Evolutionary conservation across 768 basidiomycete species (phyloP), one percentile per base, ranked within the genome.

Genomic region (Hysterangium stoloniferum): DNA sequence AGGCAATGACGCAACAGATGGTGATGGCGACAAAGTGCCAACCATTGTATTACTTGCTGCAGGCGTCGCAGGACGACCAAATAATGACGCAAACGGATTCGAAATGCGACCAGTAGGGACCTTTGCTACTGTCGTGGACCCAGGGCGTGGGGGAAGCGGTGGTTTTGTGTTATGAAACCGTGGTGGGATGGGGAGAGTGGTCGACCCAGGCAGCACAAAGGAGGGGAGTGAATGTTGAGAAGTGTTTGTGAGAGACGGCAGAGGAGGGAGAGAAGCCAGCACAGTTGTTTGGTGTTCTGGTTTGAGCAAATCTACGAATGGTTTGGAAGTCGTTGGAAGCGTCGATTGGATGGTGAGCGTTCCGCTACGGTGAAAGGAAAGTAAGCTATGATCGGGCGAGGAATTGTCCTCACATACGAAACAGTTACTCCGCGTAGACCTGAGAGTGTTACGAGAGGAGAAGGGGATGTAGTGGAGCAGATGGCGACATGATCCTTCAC

Each of bases 21-120:
- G 64, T 61, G 54, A 60, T 65, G 36, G 68, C 48, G 29, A 70
- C 68, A 15, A 65, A 53, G 12, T 60, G 1, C 63, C 61, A n/a
- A 62, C 61, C 57, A 66, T 29, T 55, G 70, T 48, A 53, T 66
- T 52, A 54, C 61, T 40, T 1, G 71, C 50, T 1, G 66, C 56
- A 24, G 70, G 54, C 24, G 60, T 45, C 17, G 62, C 54, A 1
- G 64, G 32, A 32, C 67, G 61, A 4, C 80, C 85, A 57, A 89
- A 90, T n/a, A 93, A 72, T 1, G 84, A 83, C 0, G 86, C 83
- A 57, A 93, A 92, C 0, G 88, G 82, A 58, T 84, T 85, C 24
- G 75, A 64, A 9, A 89, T 71, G 0, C 86, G 73, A 2, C 63
- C 53, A 22, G 57, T 44, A 0, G 70, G 42, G 17, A 55, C 37